Base-by-base conservation (phyloP, 2,329 filamentous ascomycete species). In the Trichophyton mentagrophytes region DNA sequence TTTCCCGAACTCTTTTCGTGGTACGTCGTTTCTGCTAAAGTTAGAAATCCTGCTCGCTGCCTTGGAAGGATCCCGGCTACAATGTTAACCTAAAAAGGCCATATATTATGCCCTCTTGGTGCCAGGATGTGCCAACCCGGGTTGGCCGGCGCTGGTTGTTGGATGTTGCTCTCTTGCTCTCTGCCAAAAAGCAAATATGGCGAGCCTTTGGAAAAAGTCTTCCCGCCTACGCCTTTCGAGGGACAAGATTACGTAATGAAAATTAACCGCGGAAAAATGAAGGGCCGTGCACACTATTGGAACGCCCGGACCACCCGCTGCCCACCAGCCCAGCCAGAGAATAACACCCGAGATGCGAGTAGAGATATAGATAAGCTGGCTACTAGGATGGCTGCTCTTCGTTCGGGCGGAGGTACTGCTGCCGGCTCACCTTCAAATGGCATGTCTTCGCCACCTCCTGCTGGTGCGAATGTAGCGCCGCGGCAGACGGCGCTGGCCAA, bases 401-500 rank as follows among this genome's bases (percentile, higher is more conserved):
- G 62, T 57, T 55, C 62, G 7, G 22, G 33, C 38, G 57, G 38
- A 11, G 38, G 17, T 15, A 20, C 20, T 15, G 33, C 40, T 55
- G 20, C 46, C n/a, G 60, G 49, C 30, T 56, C 57, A 17, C 51
- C 27, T 27, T n/a, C 46, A 20, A 61, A 66, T 60, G 61, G 59
- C 33, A 56, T 40, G 6, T 38, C 56, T 6, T 62, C 60, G n/a
- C 59, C 60, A 25, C 42, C 51, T 15, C 42, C 60, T 15, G 33
- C 61, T 7, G 56, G 42, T 46, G 44, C 53, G n/a, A 51, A 27
- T 30, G 38, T 58, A 36, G n/a, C 30, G 22, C 44, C 61, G n/a
- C 62, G 61, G 13, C 73, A 73, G 13, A 89, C 84, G 72, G 87
- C 90, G 6, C 78, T 97, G 36, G 85, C 89, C 6, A 87, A 86